Base-by-base conservation (phyloP, 441 rosid genomes). In the Hypseocharis bilobata region DNA sequence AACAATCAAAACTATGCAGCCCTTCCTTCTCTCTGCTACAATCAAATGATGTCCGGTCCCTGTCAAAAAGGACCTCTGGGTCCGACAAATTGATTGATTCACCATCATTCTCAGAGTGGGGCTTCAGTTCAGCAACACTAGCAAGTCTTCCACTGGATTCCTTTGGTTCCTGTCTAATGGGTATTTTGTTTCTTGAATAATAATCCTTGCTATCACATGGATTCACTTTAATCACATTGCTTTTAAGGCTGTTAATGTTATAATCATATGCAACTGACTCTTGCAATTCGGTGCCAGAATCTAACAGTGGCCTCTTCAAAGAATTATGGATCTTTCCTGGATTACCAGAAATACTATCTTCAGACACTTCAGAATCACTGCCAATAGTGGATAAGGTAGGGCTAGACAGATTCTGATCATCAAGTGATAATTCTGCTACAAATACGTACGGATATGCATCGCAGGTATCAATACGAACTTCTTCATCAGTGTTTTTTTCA, bases 381-480 rank as follows among this genome's bases (percentile, higher is more conserved):
- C 29, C 81, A 73, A 80, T 82, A 65, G 45, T 74, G 11, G 89
- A 83, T 40, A 77, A 47, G 58, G 73, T 66, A 51, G 74, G 80
- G 74, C 78, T 74, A 68, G 76, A 65, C 72, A 66, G 70, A 75
- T 75, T 72, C 58, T 2, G 70, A 40, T 76, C 76, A 57, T 77
- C 72, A 66, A 20, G 76, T 72, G 87, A 81, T 62, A 76, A 42
- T 76, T 77, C 83, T 45, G 73, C 65, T 65, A 79, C 80, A 13
- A 36, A 28, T 47, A 71, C 56, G 69, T 63, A 74, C 51, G 77
- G 59, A 74, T 77, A 75, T 22, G 72, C 49, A 22, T 65, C 45
- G 73, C 69, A 66, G 20, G 70, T 61, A 67, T 42, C 72, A 65
- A 57, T 34, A 62, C 60, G 65, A 67, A 55, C 60, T 72, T 67